These are phyloP conservation scores for Tylopilus sp. DNA, from an alignment of 768 basidiomycete genomes.

Conservation along the genomic window DNA sequence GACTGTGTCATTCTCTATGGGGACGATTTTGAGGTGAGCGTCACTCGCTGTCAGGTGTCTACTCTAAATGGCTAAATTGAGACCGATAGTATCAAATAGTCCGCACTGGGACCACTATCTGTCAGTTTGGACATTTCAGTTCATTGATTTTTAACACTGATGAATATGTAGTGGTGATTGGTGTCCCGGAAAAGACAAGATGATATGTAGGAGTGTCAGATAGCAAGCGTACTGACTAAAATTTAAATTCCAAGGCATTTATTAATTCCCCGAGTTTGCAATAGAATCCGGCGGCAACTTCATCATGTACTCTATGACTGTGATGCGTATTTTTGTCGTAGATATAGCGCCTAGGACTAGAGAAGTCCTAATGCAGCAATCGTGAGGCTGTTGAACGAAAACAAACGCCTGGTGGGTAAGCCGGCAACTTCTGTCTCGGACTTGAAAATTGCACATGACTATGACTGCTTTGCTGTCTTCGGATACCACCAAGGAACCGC, in stretches of 20 bases:
- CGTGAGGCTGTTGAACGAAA: conserved; percentile 14
- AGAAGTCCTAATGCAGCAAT: conserved; percentile 32
- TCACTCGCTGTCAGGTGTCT: background rate
- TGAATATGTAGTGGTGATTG: conserved; percentile 26
- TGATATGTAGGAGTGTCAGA: conserved; percentile 1
- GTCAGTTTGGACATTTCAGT: conserved; percentile 18
- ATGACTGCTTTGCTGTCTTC: conserved; percentile 28
- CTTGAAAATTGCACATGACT: conserved; percentile 26
- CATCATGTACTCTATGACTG: background rate
- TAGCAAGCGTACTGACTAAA: conserved; percentile 1
- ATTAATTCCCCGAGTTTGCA: background rate
- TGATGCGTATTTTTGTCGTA: conserved; percentile 13
- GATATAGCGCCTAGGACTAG: conserved; percentile 31
- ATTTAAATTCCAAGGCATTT: background rate
- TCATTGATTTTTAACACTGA: conserved; percentile 8
- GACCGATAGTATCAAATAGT: conserved; percentile 24
- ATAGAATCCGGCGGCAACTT: background rate
- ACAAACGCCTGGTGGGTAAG: conserved; percentile 10
- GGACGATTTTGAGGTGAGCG: conserved; percentile 41
- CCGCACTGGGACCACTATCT: conserved; percentile 29
- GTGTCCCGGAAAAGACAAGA: conserved; percentile 15
- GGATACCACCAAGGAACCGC: conserved; percentile 28
- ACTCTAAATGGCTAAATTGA: conserved; percentile 1
- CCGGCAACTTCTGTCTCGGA: conserved; percentile 15
- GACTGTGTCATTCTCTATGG: conserved; percentile 36